Base-by-base conservation (phyloP, 2,329 filamentous ascomycete species). In the Polytolypa hystricis region DNA sequence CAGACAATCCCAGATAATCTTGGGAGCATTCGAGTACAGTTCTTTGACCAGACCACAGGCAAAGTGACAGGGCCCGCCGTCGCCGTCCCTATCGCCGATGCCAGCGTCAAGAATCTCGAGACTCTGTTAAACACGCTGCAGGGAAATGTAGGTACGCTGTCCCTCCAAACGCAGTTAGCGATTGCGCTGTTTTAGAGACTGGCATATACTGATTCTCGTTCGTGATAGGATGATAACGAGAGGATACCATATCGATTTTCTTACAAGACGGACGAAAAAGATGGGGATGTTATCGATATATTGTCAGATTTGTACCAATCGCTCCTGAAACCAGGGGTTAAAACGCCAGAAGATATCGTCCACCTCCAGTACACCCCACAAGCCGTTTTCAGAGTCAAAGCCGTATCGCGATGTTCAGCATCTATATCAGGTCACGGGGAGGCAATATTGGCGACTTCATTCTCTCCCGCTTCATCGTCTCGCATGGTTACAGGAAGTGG, bases 371-470 rank as follows among this genome's bases (percentile, higher is more conserved):
- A 75, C 55, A 74, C 76, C 25, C 89, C 91, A 0, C 89, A 98
- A 59, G 85, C 89, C 15, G 82, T 96, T 0, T 96, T 95, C 67
- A 79, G 81, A 51, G 91, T 96, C 16, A 86, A 91, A 51, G 82
- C 85, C 8, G 86, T 95, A 28, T 89, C 87, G 33, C 74, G 91
- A 58, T 89, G 91, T 64, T 82, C 87, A 5, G 83, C 87, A 42
- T 79, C 79, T 37, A 93, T 96, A 46, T 79, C 81, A 3, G 91
- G 91, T 9, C 91, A 98, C 60, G 87, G 86, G 26, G 83, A 94
- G 57, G 79, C 87, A 3, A 96, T 96, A 48, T 69, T 96, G 15
- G 75, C 83, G 19, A 80, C 83, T 2, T 78, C 87, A 26, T 96
- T 95, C 59, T 91, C 83, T 0, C 89, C 89, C 0, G 72, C 74